Base-by-base conservation (phyloP, 495 filamentous ascomycete species). In the Recurvomyces mirabilis region DNA sequence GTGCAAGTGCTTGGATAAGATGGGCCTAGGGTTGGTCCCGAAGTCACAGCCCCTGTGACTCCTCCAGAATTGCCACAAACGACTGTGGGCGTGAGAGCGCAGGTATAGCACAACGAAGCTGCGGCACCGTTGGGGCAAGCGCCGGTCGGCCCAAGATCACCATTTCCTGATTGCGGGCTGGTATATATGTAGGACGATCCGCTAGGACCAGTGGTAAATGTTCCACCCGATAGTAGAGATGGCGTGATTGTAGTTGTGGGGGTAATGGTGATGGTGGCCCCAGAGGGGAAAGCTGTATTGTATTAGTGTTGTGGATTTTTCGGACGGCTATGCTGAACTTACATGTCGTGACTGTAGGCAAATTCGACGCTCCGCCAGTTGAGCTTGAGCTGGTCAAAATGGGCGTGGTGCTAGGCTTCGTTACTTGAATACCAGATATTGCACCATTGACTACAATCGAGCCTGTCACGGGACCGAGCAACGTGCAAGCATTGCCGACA, bases 21-120 rank as follows among this genome's bases (percentile, higher is more conserved):
- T 12, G 7, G 3, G 29, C 43, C 43, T 9, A 17, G 20, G 13
- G 21, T 23, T 1, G 32, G 13, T 19, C n/a, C n/a, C n/a, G n/a
- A n/a, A n/a, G n/a, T n/a, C n/a, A n/a, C n/a, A n/a, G n/a, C n/a
- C n/a, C n/a, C n/a, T n/a, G n/a, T n/a, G n/a, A n/a, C n/a, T n/a
- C n/a, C n/a, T 29, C 26, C 26, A 29, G 26, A 29, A 29, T n/a
- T 29, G 26, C 26, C 26, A 29, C 7, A 37, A 18, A 53, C 23
- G 17, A 53, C 35, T 6, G 34, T 45, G 10, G 51, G 51, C 9
- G 45, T 53, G 17, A 53, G 33, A 15, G 28, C 51, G 23, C 51
- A 48, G n/a, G 38, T 49, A 35, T 34, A 30, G 28, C 51, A 53
- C 4, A 48, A 37, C 9, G 30, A 41, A 1, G 24, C 43, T 1